These are phyloP conservation scores for Mycosphaerelloides madeirae DNA, from an alignment of 2,329 filamentous ascomycete genomes.

Conservation along the genomic window DNA sequence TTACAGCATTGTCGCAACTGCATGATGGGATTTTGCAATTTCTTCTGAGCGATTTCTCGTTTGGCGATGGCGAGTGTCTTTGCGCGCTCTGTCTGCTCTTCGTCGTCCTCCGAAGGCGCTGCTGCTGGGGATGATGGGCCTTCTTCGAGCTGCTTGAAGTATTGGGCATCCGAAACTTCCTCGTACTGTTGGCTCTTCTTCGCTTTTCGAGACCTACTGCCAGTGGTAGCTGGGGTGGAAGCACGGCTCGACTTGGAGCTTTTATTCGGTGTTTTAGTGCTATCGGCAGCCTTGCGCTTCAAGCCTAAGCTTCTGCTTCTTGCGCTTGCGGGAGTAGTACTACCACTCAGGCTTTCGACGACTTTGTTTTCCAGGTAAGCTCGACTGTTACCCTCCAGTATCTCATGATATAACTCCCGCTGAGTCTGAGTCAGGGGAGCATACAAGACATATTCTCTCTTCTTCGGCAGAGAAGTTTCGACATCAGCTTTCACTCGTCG, in stretches of 20 bases:
- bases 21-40: conserved; percentile 86
- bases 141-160: conserved; percentile 70
- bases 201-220: conserved; percentile 47
- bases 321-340: conserved; percentile 46
- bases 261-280: conserved; percentile 55
- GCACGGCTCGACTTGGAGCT: conserved; percentile 69
- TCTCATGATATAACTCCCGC: conserved; percentile 82
- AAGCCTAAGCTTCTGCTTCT: conserved; percentile 46
- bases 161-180: conserved; percentile 76
- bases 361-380: conserved; percentile 70
- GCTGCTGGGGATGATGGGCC: conserved; percentile 46
- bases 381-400: conserved; percentile 52
- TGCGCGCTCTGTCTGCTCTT: conserved; percentile 60
- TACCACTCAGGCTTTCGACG: conserved; percentile 56
- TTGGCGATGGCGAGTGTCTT: conserved; percentile 74
- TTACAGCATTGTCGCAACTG: conserved; percentile 91
- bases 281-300: conserved; percentile 53
- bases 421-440: conserved; percentile 88
- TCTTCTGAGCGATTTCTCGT: conserved; percentile 83
- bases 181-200: conserved; percentile 57
- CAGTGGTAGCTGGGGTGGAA: conserved; percentile 63
- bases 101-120: conserved; percentile 40
- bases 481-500: conserved; percentile 90
- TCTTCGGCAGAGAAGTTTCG: conserved; percentile 84
- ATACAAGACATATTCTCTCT: conserved; percentile 92